Evolutionary conservation across 2,329 filamentous ascomycete species (phyloP), one percentile per base, ranked within the genome.

Genomic region (Diaporthe vaccinii): DNA sequence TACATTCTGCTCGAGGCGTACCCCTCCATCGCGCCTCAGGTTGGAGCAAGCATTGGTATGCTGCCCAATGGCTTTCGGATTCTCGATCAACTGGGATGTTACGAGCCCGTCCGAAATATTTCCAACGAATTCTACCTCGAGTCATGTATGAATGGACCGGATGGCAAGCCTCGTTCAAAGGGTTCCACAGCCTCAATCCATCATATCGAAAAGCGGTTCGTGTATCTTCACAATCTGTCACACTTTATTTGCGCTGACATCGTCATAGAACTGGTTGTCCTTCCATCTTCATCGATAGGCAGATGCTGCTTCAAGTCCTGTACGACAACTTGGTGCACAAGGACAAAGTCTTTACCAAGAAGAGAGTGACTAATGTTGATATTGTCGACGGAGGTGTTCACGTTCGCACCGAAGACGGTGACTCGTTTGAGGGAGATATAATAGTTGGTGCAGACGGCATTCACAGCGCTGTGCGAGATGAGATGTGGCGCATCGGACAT

Each of bases 11-110:
- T 91, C 0, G 89, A 91, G 76, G 79, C 81, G 0, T 80, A 85
- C 57, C 34, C 76, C 0, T 78, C 83, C 0, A 84, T 90, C 28
- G 84, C 84, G 0, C 87, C 88, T 0, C 81, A 84, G 25, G 80
- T 86, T 0, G 89, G 89, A 0, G 87, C 87, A 0, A 85, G 83
- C 6, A 87, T 91, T 39, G 87, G 83, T 1, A 77, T 90, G 0
- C 75, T 83, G 0, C 82, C 88, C 0, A 82, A 86, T 31, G 86
- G 86, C 0, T 75, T 81, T 3, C 82, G 85, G 0, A 86, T 90
- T 8, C 78, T 90, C 0, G 88, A 89, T 69, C 89, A 91, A 78
- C 79, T 90, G 0, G 88, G 86, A 0, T 76, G 82, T 36, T 84
- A 77, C 20, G 80, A 84, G 14, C 77, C 77, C 15, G 75, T 84